phyloP scores from a whole-genome alignment of 805 yeast species.

The Pichia heedii region DNA sequence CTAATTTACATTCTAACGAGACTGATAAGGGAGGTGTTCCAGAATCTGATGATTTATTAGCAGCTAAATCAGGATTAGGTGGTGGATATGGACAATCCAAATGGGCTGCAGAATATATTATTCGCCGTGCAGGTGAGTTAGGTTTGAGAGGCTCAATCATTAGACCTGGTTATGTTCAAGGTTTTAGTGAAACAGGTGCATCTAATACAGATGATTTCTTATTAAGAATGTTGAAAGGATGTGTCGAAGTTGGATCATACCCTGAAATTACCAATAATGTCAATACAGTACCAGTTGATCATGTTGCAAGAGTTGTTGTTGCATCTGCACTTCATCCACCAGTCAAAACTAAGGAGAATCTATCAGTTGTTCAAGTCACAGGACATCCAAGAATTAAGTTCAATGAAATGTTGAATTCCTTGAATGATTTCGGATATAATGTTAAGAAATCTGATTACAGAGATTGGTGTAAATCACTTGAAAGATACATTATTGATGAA shows the following conservation, averaged over 20 bases:
- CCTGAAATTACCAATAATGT: constrained; percentile 85
- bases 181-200: constrained; percentile 75
- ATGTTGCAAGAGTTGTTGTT: constrained; percentile 85
- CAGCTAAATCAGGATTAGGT: constrained; percentile 74
- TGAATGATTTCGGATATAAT: constrained; percentile 64
- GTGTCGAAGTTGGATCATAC: constrained; percentile 74
- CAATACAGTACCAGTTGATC: constrained; percentile 97
- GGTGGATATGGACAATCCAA: constrained; percentile 97
- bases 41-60: constrained; percentile 76
- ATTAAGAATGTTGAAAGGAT: constrained; percentile 89
- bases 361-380: constrained; percentile 86
- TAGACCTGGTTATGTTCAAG: constrained; percentile 95
- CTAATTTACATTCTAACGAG: constrained; percentile 54
- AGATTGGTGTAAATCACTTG: constrained; percentile 71
- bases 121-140: constrained; percentile 77
- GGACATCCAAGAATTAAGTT: constrained; percentile 89
- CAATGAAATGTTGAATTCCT: constrained; percentile 60
- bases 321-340: constrained; percentile 81
- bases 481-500: constrained; percentile 64
- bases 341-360: constrained; percentile 30
- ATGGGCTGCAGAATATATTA: constrained; percentile 92
- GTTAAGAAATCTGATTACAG: constrained; percentile 57
- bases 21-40: constrained; percentile 64
- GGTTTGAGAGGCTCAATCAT: constrained; percentile 86
- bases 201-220: constrained; percentile 96